phyloP scores from a whole-genome alignment of 495 filamentous ascomycete genomes.

The Penicillium mononematosum region DNA sequence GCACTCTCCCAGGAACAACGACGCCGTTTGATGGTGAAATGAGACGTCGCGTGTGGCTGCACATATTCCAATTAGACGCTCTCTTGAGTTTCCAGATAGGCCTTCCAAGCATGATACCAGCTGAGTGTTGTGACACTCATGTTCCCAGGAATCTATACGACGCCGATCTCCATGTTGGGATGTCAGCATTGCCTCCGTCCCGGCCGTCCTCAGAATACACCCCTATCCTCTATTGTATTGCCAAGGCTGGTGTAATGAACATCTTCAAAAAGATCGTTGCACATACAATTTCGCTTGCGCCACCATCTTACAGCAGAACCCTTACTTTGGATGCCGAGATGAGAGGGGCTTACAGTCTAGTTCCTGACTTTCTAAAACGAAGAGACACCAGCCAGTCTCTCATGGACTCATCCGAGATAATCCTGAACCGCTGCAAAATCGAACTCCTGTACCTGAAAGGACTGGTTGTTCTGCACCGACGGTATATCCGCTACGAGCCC shows the following conservation, averaged over 20 bases:
- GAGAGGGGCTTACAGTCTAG: conserved; percentile 18
- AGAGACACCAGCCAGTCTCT: conserved; percentile 22
- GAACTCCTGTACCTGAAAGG: conserved; percentile 35
- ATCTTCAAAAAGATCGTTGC: conserved; percentile 39
- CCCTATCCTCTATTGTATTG: conserved; percentile 17
- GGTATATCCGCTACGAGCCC: conserved; percentile 36
- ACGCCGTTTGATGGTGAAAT: no score
- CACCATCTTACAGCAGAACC: conserved; percentile 33
- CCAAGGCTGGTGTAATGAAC: conserved; percentile 43
- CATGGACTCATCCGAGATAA: conserved; percentile 21
- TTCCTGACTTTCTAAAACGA: conserved; percentile 12
- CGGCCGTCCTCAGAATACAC: no score
- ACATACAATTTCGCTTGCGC: conserved; percentile 27
- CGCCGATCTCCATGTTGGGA: no score
- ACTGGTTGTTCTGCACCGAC: conserved; percentile 43
- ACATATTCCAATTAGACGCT: no score
- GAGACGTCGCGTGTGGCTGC: no score
- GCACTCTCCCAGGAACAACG: no score
- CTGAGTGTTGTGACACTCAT: no score
- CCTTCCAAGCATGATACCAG: no score
- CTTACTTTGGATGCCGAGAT: conserved; percentile 37
- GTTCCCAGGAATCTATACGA: no score
- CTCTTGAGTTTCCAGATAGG: no score
- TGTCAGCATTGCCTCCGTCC: no score
- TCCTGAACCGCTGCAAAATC: conserved; percentile 22